Conservation (phyloP, 176 grass and related monocot species). For the Oryza glaberrima region DNA sequence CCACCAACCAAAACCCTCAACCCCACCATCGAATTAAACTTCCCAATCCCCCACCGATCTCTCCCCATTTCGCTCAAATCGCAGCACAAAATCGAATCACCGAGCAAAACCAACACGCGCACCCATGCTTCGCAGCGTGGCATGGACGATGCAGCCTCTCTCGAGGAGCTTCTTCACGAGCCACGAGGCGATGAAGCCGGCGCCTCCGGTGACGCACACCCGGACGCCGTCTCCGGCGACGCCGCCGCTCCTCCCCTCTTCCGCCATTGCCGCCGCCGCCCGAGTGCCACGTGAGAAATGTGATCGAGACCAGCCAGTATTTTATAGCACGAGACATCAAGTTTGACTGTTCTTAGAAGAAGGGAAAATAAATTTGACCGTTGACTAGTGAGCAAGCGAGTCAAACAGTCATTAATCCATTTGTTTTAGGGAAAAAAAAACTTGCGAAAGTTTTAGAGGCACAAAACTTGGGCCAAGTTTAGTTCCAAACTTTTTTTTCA, state of each 20-base stretch:
- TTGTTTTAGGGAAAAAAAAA: too few species aligned
- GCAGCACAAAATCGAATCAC: not conserved
- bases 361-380: too few species aligned
- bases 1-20: not conserved
- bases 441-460: too few species aligned
- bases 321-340: not conserved
- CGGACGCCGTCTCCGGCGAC: not conserved
- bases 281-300: not conserved
- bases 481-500: too few species aligned
- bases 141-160: conserved; percentile 34
- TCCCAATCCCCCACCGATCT: not conserved
- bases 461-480: too few species aligned
- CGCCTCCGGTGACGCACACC: conserved; percentile 43
- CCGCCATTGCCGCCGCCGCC: not conserved
- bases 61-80: not conserved
- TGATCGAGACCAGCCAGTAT: not conserved
- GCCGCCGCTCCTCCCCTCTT: not conserved
- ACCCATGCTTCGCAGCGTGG: conserved; percentile 40
- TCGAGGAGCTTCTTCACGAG: conserved; percentile 43
- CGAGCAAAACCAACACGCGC: not conserved
- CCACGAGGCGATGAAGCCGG: conserved; percentile 40
- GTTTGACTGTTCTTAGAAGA: not conserved
- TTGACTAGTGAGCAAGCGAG: too few species aligned
- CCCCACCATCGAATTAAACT: not conserved
- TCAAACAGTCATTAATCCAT: too few species aligned